Conservation (phyloP, 2,329 filamentous ascomycete species). For the Atkinsonella hypoxylon region DNA sequence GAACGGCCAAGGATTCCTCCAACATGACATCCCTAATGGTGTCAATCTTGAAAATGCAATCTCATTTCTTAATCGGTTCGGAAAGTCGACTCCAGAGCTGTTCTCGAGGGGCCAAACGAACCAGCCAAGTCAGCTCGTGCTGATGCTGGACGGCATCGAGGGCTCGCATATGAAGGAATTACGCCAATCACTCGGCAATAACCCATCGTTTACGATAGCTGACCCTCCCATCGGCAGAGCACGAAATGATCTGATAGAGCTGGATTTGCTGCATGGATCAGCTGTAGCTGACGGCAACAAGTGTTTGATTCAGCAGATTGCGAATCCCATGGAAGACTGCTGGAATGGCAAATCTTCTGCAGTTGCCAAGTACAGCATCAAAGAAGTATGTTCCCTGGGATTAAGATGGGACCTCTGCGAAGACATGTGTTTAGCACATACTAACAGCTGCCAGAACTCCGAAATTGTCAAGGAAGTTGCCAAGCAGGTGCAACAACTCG, state of each 20-base stretch:
- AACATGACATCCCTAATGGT: conserved; percentile 31
- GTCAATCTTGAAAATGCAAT: conserved; percentile 36
- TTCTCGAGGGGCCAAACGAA: conserved; percentile 28
- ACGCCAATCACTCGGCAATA: conserved; percentile 22
- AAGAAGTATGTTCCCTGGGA: background rate
- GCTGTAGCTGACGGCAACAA: conserved; percentile 23
- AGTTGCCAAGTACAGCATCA: conserved; percentile 1
- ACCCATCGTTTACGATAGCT: conserved; percentile 36
- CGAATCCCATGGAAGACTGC: conserved; percentile 33
- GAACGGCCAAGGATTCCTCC: conserved; percentile 34
- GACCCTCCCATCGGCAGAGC: conserved; percentile 32
- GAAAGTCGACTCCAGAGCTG: conserved; percentile 36
- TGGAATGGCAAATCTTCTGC: conserved; percentile 28
- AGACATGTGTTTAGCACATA: background rate
- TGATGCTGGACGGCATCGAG: conserved; percentile 46
- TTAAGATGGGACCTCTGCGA: too few species aligned
- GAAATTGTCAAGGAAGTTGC: conserved; percentile 31
- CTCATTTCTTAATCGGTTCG: conserved; percentile 47
- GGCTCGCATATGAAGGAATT: conserved; percentile 32
- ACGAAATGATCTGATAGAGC: conserved; percentile 29
- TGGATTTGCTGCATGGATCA: conserved; percentile 26
- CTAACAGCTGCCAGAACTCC: conserved; percentile 24
- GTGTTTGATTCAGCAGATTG: conserved; percentile 27
- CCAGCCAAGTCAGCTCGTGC: conserved; percentile 41
- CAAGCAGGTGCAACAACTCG: conserved; percentile 31